phyloP scores from a whole-genome alignment of 441 rosid species.

The Erodium moschatum region DNA sequence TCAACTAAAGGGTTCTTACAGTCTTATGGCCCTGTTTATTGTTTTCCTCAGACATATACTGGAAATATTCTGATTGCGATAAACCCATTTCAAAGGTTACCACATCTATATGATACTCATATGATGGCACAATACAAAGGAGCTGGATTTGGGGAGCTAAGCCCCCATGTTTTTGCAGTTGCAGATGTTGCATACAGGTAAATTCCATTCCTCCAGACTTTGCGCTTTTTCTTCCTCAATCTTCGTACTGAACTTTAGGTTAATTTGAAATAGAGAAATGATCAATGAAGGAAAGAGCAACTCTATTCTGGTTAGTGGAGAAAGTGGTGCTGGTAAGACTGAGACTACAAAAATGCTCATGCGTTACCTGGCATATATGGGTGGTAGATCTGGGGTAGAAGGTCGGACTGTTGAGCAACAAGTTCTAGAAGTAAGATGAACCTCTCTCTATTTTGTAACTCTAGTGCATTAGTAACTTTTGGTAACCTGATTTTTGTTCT shows the following conservation, averaged over 20 bases:
- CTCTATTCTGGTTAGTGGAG: conserved; percentile 71
- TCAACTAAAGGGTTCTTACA: conserved; percentile 7
- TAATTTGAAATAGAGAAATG: conserved; percentile 49
- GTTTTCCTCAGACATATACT: conserved; percentile 51
- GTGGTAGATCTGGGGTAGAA: conserved; percentile 66
- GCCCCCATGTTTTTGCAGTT: conserved; percentile 74
- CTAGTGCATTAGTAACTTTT: background rate
- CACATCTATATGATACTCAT: conserved; percentile 64
- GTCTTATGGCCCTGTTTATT: conserved; percentile 13
- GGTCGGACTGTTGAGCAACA: conserved; percentile 73
- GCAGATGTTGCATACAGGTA: conserved; percentile 71
- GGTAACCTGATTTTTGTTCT: conserved; percentile 24
- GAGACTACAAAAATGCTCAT: conserved; percentile 77
- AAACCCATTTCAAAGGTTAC: conserved; percentile 70
- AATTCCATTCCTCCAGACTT: conserved; percentile 12
- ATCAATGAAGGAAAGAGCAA: conserved; percentile 63
- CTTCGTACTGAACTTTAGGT: conserved; percentile 14
- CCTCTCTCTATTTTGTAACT: background rate
- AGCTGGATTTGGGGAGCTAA: conserved; percentile 53
- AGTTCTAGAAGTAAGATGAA: conserved; percentile 53
- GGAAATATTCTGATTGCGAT: conserved; percentile 68
- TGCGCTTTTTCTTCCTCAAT: background rate
- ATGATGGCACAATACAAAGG: conserved; percentile 75
- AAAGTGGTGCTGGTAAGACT: conserved; percentile 81
- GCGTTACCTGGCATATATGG: conserved; percentile 63